Base-by-base conservation (phyloP, 108 stramenopile species). In the Chaetoceros muelleri region DNA sequence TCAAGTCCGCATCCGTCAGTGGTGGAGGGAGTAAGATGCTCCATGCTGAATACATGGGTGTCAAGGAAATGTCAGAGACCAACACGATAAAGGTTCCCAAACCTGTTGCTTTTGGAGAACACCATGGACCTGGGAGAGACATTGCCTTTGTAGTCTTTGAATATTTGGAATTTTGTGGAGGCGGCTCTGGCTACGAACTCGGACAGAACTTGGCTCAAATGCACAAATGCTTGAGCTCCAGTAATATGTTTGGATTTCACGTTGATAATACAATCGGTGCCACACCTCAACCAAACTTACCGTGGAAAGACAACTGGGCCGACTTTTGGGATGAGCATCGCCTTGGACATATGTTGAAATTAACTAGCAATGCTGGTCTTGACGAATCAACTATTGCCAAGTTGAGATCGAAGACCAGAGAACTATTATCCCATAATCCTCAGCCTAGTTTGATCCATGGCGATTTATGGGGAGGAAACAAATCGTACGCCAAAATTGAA, bases 391-490 rank as follows among this genome's bases (percentile, higher is more conserved):
- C 69, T 28, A 61, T 74, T 2, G 44, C 64, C 18, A 48, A 59
- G 30, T 48, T 76, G 1, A 56, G 67, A 23, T 7, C 40, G 17
- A 75, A 80, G 50, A 82, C 81, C 22, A 53, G 78, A 18, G 57
- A 74, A 21, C 60, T 84, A n/a, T 60, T 84, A 28, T 73, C 76
- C 26, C 76, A 81, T 60, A 60, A 76, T 31, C 76, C 76, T 8
- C 30, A 54, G 46, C 82, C 84, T 18, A 75, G 80, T 24, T 46
- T 87, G 16, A 44, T 90, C 3, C 88, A 90, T 46, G 88, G 88
- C 8, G 88, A 90, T 63, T 57, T 90, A 17, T 90, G 88, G 88
- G 80, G 80, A 22, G 88, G 88, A 24, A 90, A 90, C 61, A 75
- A 75, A 44, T 82, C 82, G 0, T 81, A 72, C 58, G 67, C 70